Evolutionary conservation across 1,139 yeast species (phyloP), one percentile per base, ranked within the genome.

Genomic region (Zygoascus sp.): DNA sequence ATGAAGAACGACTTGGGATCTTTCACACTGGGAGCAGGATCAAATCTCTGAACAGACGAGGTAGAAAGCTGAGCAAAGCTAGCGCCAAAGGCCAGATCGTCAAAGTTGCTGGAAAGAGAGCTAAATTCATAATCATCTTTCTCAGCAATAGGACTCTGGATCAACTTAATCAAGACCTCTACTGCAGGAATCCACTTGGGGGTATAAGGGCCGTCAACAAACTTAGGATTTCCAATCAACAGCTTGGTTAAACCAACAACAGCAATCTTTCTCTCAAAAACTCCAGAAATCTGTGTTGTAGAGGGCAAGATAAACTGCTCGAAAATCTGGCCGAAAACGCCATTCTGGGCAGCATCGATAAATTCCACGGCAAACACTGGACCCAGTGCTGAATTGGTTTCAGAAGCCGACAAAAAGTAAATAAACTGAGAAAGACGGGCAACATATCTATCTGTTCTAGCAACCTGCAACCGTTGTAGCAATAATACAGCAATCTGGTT

Each of bases 401-500:
- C 70, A 32, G 78, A 62, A 2, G 82, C 75, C 46, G 85, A 73
- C 20, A 87, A 58, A 57, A 86, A 85, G 19, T 83, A 73, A 11
- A 83, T 77, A 54, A 92, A 79, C 60, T 81, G 77, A 13, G 73
- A 53, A 35, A 71, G 58, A n/a, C 69, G 54, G 56, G 84, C 80
- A 27, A 85, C 80, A 63, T 77, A 89, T 63, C 83, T 84, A 47
- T 88, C 96, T 1, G 97, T 88, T 62, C 86, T 77, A 1, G 90
- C 79, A 53, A 73, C 78, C 60, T 88, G 92, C 56, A 94, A 74
- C 58, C 97, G 77, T 51, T 89, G 86, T 57, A 92, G 69, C 35
- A 94, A 67, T 44, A 94, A 70, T 36, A 83, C 72, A 0, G 94
- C 89, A 53, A 92, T 77, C 58, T 88, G 88, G 50, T 79, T 80